Conservation (phyloP, 495 filamentous ascomycete genomes). For the Lindgomyces ingoldianus region DNA sequence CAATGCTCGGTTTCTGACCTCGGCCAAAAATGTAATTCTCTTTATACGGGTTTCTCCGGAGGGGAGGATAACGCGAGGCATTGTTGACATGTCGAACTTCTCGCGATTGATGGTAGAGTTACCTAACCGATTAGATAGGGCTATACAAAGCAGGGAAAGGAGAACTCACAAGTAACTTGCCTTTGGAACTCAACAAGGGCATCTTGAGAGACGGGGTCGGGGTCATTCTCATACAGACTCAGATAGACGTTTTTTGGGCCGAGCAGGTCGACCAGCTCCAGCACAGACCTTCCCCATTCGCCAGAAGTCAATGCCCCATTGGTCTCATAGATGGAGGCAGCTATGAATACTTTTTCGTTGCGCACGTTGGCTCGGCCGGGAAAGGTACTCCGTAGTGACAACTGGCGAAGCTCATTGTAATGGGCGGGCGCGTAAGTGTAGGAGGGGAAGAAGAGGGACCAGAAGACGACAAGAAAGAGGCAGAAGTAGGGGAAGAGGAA, state of each 20-base stretch:
- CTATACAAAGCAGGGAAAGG: neutral
- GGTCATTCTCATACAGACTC: slow-evolving; percentile 72
- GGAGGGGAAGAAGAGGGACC: slow-evolving; percentile 25
- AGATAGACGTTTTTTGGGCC: slow-evolving; percentile 59
- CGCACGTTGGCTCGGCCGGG: slow-evolving; percentile 62
- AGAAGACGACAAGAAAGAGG: slow-evolving; percentile 21
- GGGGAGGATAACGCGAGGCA: slow-evolving; percentile 62
- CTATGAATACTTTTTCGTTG: slow-evolving; percentile 73
- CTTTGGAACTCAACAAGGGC: slow-evolving; percentile 49
- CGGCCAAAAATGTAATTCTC: slow-evolving; percentile 75
- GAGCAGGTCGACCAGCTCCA: slow-evolving; percentile 63
- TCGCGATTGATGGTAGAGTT: slow-evolving; percentile 55
- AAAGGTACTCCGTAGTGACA: neutral
- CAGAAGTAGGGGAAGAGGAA: slow-evolving; percentile 22
- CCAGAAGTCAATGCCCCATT: slow-evolving; percentile 60
- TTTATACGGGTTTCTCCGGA: slow-evolving; percentile 63
- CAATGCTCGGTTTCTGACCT: slow-evolving; percentile 74
- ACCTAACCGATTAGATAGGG: slow-evolving; percentile 39
- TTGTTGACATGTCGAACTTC: slow-evolving; percentile 53
- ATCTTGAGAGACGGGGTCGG: slow-evolving; percentile 49
- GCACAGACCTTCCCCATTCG: slow-evolving; percentile 64
- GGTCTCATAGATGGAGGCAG: slow-evolving; percentile 70
- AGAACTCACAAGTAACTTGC: slow-evolving; percentile 49
- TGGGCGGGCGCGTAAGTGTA: slow-evolving; percentile 29
- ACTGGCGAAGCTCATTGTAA: slow-evolving; percentile 26